Base-by-base conservation (phyloP, 371 early-diverging fungal species). In the Syncephalastrum racemosum region DNA sequence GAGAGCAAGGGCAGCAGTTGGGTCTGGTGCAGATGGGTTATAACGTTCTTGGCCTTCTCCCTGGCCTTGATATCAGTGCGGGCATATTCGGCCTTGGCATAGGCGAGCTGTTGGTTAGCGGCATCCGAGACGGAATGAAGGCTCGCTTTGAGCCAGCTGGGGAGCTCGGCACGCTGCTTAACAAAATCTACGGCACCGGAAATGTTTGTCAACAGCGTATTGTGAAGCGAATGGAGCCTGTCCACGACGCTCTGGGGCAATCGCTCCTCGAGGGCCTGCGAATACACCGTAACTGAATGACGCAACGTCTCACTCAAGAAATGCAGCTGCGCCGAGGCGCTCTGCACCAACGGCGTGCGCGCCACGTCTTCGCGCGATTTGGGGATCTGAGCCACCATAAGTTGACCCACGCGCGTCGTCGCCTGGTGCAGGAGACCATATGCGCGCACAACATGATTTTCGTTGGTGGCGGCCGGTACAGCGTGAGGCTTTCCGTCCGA, bases 1-100 rank as follows among this genome's bases (percentile, higher is more conserved):
- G 81, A 71, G n/a, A 85, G 60, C 19, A 83, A 53, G 22, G 86
- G 86, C 25, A 82, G 56, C 3, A 83, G 64, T 55, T 84, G 80
- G 10, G 36, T 31, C n/a, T 78, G 61, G 46, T 80, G 81, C 40
- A 82, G 66, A 39, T 73, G 49, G 14, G 66, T 48, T 31, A 75
- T 58, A 23, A 84, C 70, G 48, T 71, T 71, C 56, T 71, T 76
- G 14, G 80, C 72, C 70, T 83, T 85, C 54, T 81, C 80, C 42
- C 68, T 42, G 16, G 73, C 60, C 22, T 67, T 59, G 43, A 80
- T 63, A 52, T 86, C 82, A 8, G 60, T 70, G 52, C 82, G 79
- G 48, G 51, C 59, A 16, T 75, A 61, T 56, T 84, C 81, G 10
- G 52, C 53, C 41, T 70, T 65, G 50, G 82, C 73, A 4, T 63